Percentiles rank a stretch among this genome's conserved stretches.
These are phyloP conservation scores for Cylindrotheca closterium DNA, from an alignment of 108 stramenopile species.

Conservation along the genomic window DNA sequence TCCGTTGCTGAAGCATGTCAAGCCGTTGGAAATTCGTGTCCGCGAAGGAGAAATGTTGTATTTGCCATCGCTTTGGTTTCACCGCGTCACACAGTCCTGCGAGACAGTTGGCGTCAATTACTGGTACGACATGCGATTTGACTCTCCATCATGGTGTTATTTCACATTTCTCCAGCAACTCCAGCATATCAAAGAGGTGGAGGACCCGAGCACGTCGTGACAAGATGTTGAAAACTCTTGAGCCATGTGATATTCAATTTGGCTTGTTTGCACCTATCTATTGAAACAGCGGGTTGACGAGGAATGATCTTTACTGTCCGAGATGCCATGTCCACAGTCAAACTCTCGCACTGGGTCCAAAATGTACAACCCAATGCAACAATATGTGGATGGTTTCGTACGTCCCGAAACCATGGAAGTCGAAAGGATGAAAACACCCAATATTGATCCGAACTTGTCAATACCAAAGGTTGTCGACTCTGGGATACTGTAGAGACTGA, in stretches of 20 bases:
- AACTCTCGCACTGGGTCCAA: constrained; percentile 2
- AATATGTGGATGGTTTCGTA: constrained; percentile 18
- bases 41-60: constrained; percentile 73
- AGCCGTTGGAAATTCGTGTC: constrained; percentile 45
- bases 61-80: constrained; percentile 94
- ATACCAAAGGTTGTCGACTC: neutral
- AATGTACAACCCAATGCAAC: constrained; percentile 27
- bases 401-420: constrained; percentile 9
- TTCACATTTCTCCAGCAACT: constrained; percentile 67
- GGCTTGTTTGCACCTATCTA: no score
- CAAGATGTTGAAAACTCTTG: no score
- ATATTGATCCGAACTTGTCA: neutral
- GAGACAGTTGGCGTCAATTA: constrained; percentile 94
- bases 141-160: constrained; percentile 72
- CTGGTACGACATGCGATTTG: constrained; percentile 97
- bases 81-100: constrained; percentile 88
- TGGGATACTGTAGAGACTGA: neutral
- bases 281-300: neutral
- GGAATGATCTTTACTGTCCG: constrained; percentile 2
- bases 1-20: constrained; percentile 39
- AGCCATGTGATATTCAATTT: no score
- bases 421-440: constrained; percentile 15
- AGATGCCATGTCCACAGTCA: constrained; percentile 12
- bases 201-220: neutral
- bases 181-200: neutral